Base-by-base conservation (phyloP, 2,329 filamentous ascomycete genomes). In the Colletotrichum sidae region DNA sequence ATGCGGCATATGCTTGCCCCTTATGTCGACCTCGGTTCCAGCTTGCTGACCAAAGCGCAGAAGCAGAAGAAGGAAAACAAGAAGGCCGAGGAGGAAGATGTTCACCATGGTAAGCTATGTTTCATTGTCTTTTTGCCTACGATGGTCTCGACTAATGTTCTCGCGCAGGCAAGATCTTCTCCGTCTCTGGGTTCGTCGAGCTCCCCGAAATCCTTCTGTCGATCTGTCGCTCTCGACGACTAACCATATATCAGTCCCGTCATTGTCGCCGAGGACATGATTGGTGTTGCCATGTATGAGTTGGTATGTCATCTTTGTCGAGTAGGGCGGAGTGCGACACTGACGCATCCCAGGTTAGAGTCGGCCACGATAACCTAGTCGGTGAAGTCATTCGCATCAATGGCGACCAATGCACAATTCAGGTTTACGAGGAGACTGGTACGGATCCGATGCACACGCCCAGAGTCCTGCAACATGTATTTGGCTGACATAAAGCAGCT, bases 341-440 rank as follows among this genome's bases (percentile, higher is more conserved):
- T 25, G 25, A 25, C 25, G 25, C 25, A 25, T 25, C 25, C 25
- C 74, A 95, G 92, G 94, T 96, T 79, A 92, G 88, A 83, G 95
- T 99, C 73, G 94, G 96, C 73, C 89, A 97, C 77, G 93, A 97
- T 76, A 88, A 91, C 77, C 89, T 99, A 67, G 92, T 97, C 68
- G 96, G 96, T 78, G 96, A 99, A 82, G 96, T 99, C 80, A 99
- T 99, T 86, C 92, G 96, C 79, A 96, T 99, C 82, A 96, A 93
- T 75, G 91, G 85, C 78, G 96, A 99, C 80, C 96, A 95, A 83
- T 94, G 94, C 72, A 97, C 94, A 54, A 96, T 99, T 72, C 96
- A 99, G 83, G 96, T 99, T 71, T 99, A 99, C 84, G 96, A 99
- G 81, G 96, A 99, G 83, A 99, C 96, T 72, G 93, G 94, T 96